phyloP scores from a whole-genome alignment of 2,329 filamentous ascomycete species.

The Emericellopsis atlantica region DNA sequence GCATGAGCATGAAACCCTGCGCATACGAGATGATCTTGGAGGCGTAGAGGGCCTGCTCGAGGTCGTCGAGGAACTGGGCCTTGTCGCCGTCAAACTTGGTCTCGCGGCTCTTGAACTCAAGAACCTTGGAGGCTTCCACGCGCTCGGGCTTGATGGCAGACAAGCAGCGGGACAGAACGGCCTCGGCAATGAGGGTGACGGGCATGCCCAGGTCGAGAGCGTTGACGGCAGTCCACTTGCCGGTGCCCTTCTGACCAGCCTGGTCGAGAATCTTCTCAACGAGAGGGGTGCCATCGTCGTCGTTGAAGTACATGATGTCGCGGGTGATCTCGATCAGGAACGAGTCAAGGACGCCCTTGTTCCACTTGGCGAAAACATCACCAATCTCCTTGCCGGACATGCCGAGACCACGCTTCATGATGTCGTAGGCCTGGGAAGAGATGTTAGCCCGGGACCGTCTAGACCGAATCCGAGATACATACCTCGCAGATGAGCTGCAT shows the following conservation, averaged over 20 bases:
- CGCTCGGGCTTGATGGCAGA: conserved; percentile 93
- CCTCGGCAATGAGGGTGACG: conserved; percentile 94
- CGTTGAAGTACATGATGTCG: conserved; percentile 97
- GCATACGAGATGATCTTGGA: conserved; percentile 99
- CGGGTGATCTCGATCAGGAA: conserved; percentile 99
- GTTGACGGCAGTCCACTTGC: conserved; percentile 99
- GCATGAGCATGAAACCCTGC: conserved; percentile 99
- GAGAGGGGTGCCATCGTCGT: conserved; percentile 79
- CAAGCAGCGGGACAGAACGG: conserved; percentile 89
- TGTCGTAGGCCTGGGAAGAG: conserved; percentile 78
- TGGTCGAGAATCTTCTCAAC: conserved; percentile 99
- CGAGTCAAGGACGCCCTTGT: conserved; percentile 95
- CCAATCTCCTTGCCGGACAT: conserved; percentile 88
- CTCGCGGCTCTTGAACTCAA: conserved; percentile 63
- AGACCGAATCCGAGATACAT: conserved; percentile 15
- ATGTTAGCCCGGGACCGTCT: conserved; percentile 7
- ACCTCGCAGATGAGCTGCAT: conserved; percentile 99
- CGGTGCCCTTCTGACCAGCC: conserved; percentile 98
- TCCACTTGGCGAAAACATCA: conserved; percentile 90
- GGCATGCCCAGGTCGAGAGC: conserved; percentile 97
- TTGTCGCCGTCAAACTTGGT: conserved; percentile 77
- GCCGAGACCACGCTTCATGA: conserved; percentile 96
- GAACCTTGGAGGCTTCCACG: conserved; percentile 63
- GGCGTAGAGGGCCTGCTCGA: conserved; percentile 97
- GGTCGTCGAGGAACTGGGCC: conserved; percentile 86